Conservation (phyloP, 2,329 filamentous ascomycete genomes). For the Venturiaceae sp. region DNA sequence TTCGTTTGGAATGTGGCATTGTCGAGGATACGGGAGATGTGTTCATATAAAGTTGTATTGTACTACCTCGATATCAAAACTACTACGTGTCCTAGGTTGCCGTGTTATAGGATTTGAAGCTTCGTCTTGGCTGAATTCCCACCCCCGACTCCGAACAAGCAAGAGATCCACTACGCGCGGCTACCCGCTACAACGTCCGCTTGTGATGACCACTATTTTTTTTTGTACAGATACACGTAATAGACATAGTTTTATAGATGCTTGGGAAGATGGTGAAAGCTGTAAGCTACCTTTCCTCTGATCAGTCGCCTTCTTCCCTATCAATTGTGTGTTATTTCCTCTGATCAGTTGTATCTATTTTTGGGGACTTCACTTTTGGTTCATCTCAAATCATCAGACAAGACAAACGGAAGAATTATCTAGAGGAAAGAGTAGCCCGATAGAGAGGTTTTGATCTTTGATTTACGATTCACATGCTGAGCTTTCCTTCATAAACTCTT, state of each 20-base stretch:
- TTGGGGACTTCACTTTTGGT: neutral
- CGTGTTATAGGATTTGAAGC: neutral
- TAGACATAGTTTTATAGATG: neutral
- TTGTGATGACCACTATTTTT: neutral
- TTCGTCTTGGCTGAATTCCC: too few species aligned
- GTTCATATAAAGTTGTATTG: neutral
- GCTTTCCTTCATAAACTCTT: too few species aligned
- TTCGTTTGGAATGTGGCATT: constrained; percentile 10
- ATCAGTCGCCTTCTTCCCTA: neutral
- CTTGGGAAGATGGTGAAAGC: constrained; percentile 4
- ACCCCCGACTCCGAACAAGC: too few species aligned
- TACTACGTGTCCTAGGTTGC: constrained; percentile 1
- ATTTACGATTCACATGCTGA: neutral
- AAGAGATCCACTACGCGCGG: neutral
- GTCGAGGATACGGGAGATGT: neutral
- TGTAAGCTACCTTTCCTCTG: neutral
- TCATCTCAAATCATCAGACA: neutral
- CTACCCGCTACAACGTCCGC: neutral
- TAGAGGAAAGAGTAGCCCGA: neutral
- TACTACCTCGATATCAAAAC: neutral
- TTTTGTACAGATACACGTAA: neutral
- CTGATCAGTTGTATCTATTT: neutral
- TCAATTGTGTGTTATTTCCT: too few species aligned
- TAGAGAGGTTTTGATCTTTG: neutral
- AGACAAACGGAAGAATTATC: neutral